Conservation (phyloP, 73 alveolate genomes). For the Paramecium sonneborni region DNA sequence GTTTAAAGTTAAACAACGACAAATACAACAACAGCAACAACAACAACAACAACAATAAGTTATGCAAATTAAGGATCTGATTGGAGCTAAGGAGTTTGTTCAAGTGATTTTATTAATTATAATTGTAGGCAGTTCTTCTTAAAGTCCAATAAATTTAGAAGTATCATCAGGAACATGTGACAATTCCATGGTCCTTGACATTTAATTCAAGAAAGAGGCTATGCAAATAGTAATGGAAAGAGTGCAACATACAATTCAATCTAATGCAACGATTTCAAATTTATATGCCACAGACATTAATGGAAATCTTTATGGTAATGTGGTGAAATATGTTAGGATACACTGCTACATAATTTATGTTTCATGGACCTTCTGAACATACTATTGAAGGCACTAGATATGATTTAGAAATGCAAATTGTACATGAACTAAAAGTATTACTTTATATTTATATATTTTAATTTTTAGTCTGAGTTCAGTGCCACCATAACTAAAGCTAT, state of each 20-base stretch:
- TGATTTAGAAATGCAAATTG: slow-evolving; percentile 53
- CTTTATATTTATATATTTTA: not conserved
- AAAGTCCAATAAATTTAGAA: slow-evolving; percentile 58
- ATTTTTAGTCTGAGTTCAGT: slow-evolving; percentile 19
- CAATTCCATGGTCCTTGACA: slow-evolving; percentile 63
- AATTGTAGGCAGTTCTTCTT: not conserved
- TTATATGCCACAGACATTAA: slow-evolving; percentile 68
- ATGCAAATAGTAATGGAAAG: slow-evolving; percentile 33
- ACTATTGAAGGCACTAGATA: slow-evolving; percentile 50
- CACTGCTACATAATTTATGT: slow-evolving; percentile 24
- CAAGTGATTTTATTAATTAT: not conserved
- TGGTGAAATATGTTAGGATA: not conserved
- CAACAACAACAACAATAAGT: not conserved
- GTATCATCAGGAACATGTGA: slow-evolving; percentile 65
- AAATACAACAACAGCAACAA: not conserved
- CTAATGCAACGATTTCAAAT: slow-evolving; percentile 29
- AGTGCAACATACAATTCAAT: not conserved
- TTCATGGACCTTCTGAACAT: slow-evolving; percentile 65
- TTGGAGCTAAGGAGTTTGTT: slow-evolving; percentile 19
- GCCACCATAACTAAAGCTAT: slow-evolving; percentile 39
- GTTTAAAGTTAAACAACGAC: not conserved
- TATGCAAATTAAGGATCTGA: slow-evolving; percentile 17
- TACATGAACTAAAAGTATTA: slow-evolving; percentile 6
- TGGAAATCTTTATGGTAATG: slow-evolving; percentile 52
- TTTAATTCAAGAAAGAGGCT: slow-evolving; percentile 24